phyloP scores from a whole-genome alignment of 208 protist genomes.

The Leishmania tropica region DNA sequence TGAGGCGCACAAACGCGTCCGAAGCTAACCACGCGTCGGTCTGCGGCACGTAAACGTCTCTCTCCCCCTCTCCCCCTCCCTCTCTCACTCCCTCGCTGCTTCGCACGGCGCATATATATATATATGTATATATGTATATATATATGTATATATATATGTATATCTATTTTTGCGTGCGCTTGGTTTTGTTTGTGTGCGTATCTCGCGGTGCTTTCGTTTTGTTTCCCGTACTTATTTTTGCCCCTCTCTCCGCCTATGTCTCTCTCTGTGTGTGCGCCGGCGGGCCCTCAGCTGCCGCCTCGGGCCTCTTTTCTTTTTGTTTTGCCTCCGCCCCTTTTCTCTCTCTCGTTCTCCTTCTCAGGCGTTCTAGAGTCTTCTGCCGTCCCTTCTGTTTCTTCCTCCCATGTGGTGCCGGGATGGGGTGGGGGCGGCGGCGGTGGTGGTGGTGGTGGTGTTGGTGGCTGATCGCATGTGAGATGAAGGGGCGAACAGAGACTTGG shows the following conservation, averaged over 20 bases:
- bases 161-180: not conserved
- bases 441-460: not conserved
- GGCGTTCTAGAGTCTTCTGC: not conserved
- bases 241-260: not conserved
- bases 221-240: not conserved
- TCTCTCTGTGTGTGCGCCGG: not conserved
- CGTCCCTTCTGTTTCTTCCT: not conserved
- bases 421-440: not conserved
- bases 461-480: not conserved
- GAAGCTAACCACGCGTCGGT: too few relatives aligned
- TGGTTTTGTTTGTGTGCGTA: not conserved
- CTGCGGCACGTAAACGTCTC: not conserved
- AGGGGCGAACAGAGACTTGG: not conserved
- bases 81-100: not conserved
- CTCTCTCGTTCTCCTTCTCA: not conserved
- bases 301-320: not conserved
- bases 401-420: too few relatives aligned
- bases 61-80: not conserved
- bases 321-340: not conserved
- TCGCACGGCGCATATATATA: not conserved
- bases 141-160: too few relatives aligned
- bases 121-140: too few relatives aligned
- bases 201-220: constrained; percentile 9
- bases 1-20: not conserved
- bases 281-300: not conserved